Percentiles rank a stretch among this genome's conserved stretches.
phyloP scores from a whole-genome alignment of 345 rosid genomes.

The Hirschfeldia incana region DNA sequence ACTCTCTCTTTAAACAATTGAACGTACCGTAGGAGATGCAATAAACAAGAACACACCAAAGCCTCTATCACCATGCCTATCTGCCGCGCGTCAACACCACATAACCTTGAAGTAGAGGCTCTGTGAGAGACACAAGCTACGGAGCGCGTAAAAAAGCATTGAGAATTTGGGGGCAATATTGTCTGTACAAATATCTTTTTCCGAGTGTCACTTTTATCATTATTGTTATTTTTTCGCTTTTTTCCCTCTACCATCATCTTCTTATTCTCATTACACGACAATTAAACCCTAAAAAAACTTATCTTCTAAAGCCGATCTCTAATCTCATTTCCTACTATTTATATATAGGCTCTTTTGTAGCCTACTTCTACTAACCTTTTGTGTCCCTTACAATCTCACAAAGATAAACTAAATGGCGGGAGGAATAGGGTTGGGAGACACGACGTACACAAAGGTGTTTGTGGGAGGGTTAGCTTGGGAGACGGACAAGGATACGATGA shows the following conservation, averaged over 20 bases:
- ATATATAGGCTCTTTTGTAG: constrained; percentile 31
- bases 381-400: constrained; percentile 23
- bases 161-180: background rate
- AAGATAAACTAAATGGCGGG: constrained; percentile 34
- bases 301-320: constrained; percentile 34
- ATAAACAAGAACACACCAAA: background rate
- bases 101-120: background rate
- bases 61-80: constrained; percentile 7
- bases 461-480: constrained; percentile 99
- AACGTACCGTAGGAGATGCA: constrained; percentile 11
- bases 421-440: constrained; percentile 62
- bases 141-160: background rate
- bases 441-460: constrained; percentile 90
- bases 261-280: constrained; percentile 22
- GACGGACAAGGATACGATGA: constrained; percentile 93
- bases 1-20: constrained; percentile 19
- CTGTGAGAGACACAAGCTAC: background rate
- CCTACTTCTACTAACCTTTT: constrained; percentile 29
- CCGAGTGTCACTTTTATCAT: constrained; percentile 3
- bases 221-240: background rate
- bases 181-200: constrained; percentile 13
- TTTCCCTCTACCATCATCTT: constrained; percentile 7
- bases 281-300: constrained; percentile 29
- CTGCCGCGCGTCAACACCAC: background rate
- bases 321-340: constrained; percentile 20